Evolutionary conservation across 2,329 filamentous ascomycete genomes (phyloP).

Genomic region (Zasmidium angulare): DNA sequence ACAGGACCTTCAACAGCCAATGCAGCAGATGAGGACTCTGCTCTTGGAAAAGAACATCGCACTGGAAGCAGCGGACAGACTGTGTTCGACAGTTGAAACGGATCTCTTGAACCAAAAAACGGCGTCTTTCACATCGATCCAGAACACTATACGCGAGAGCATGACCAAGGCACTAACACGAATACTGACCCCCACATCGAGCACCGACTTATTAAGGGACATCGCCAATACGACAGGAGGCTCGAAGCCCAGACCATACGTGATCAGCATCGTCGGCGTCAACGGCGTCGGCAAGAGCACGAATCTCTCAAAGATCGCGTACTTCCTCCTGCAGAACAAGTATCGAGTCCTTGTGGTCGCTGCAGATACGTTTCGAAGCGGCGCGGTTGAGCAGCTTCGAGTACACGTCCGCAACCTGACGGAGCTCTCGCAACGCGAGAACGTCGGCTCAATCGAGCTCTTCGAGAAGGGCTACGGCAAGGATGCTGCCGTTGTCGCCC

Average conservation of each 20-base stretch:
- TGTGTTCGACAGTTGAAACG: constrained; percentile 88
- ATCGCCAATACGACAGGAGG: constrained; percentile 75
- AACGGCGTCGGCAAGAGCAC: constrained; percentile 99
- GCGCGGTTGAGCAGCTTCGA: constrained; percentile 92
- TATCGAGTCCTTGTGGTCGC: constrained; percentile 93
- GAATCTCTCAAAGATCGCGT: constrained; percentile 96
- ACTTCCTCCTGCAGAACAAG: constrained; percentile 95
- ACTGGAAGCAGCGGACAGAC: constrained; percentile 83
- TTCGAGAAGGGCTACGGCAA: constrained; percentile 98
- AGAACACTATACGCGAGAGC: constrained; percentile 76
- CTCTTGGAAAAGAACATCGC: constrained; percentile 94
- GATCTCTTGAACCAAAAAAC: constrained; percentile 91
- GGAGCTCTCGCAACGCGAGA: constrained; percentile 82
- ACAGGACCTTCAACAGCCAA: constrained; percentile 83
- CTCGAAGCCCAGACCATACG: constrained; percentile 75
- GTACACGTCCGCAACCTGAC: constrained; percentile 93
- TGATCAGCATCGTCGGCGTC: constrained; percentile 96
- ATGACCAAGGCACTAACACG: constrained; percentile 92
- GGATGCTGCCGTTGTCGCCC: constrained; percentile 91
- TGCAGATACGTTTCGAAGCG: constrained; percentile 94
- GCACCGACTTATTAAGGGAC: constrained; percentile 88
- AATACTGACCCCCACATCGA: constrained; percentile 93
- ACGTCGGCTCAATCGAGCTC: constrained; percentile 75
- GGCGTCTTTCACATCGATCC: constrained; percentile 77
- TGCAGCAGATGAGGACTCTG: constrained; percentile 96